phyloP scores from a whole-genome alignment of 768 basidiomycete genomes.

The Russula compacta region DNA sequence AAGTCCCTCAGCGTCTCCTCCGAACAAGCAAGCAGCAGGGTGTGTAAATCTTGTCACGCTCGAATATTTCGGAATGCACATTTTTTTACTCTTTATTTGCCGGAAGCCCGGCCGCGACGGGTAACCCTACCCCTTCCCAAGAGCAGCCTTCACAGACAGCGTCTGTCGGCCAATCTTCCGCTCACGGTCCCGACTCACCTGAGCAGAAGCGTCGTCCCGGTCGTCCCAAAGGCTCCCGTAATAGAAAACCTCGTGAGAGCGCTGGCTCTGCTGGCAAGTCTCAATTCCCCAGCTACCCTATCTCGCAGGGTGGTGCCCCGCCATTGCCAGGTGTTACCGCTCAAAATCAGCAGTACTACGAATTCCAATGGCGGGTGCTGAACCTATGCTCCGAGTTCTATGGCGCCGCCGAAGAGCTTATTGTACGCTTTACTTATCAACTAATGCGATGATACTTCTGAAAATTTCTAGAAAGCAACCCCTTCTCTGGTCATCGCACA shows the following conservation, averaged over 20 bases:
- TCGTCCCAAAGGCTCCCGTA: slow-evolving; percentile 73
- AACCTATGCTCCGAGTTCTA: slow-evolving; percentile 83
- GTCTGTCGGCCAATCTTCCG: slow-evolving; percentile 17
- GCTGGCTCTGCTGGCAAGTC: slow-evolving; percentile 35
- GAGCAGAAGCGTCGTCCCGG: slow-evolving; percentile 66
- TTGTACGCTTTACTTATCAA: slow-evolving; percentile 41
- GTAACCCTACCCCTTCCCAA: slow-evolving; percentile 8
- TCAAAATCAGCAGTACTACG: slow-evolving; percentile 72
- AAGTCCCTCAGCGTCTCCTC: slow-evolving; percentile 28
- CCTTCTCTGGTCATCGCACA: slow-evolving; percentile 69
- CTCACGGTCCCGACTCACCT: slow-evolving; percentile 26
- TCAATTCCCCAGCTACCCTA: slow-evolving; percentile 25
- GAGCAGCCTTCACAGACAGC: slow-evolving; percentile 2
- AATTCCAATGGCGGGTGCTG: slow-evolving; percentile 78
- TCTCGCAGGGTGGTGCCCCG: slow-evolving; percentile 23
- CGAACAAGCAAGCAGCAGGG: slow-evolving; percentile 24
- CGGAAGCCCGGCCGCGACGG: slow-evolving; percentile 23
- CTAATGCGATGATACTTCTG: slow-evolving; percentile 7
- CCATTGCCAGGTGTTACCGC: slow-evolving; percentile 38
- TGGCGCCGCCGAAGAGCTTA: slow-evolving; percentile 73
- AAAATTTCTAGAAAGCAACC: slow-evolving; percentile 37
- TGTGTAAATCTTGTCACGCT: slow-evolving; percentile 24
- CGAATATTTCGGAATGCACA: slow-evolving; percentile 12
- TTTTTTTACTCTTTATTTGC: slow-evolving; percentile 16
- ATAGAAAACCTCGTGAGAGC: slow-evolving; percentile 41